These are phyloP conservation scores for Teunomyces tritomae DNA, from an alignment of 805 yeast genomes.

Conservation along the genomic window DNA sequence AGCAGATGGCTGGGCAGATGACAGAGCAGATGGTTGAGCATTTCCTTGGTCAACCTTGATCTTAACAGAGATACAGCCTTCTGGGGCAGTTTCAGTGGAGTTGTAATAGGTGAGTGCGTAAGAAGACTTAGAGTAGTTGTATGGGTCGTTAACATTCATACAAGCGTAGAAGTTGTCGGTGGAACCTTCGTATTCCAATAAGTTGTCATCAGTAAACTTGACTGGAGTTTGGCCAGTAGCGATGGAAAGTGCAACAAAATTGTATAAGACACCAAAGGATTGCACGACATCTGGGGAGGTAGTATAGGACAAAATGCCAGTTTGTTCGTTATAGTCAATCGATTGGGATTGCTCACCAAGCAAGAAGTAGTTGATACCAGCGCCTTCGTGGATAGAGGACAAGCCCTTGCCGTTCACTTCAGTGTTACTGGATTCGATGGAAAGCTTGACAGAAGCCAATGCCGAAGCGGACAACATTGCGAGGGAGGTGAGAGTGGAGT, in stretches of 20 bases:
- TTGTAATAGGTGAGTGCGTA: conserved; percentile 19
- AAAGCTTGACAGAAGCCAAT: conserved; percentile 6
- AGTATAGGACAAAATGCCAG: not conserved
- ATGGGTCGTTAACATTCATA: conserved; percentile 45
- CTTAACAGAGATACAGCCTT: conserved; percentile 16
- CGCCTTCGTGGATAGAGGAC: conserved; percentile 38
- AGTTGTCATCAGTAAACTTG: conserved; percentile 15
- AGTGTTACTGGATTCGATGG: conserved; percentile 1
- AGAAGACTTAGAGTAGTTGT: conserved; percentile 28
- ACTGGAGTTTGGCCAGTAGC: conserved; percentile 8
- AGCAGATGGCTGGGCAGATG: conserved; percentile 3
- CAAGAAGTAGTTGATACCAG: conserved; percentile 42
- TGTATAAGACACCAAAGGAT: not conserved
- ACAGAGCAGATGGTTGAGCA: conserved; percentile 2
- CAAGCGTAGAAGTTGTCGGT: conserved; percentile 35
- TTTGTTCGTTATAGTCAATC: conserved; percentile 18
- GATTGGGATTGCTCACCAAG: conserved; percentile 19
- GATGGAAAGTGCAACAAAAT: conserved; percentile 12
- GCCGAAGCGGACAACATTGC: conserved; percentile 7
- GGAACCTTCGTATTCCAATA: conserved; percentile 28
- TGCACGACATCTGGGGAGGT: not conserved
- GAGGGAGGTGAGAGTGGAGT: conserved; percentile 5
- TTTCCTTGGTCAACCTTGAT: conserved; percentile 5
- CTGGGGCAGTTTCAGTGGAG: conserved; percentile 25
- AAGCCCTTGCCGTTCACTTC: conserved; percentile 6